Evolutionary conservation across 352 stramenopile species (phyloP), one percentile per base, ranked within the genome.

Genomic region (Plasmopara halstedii): DNA sequence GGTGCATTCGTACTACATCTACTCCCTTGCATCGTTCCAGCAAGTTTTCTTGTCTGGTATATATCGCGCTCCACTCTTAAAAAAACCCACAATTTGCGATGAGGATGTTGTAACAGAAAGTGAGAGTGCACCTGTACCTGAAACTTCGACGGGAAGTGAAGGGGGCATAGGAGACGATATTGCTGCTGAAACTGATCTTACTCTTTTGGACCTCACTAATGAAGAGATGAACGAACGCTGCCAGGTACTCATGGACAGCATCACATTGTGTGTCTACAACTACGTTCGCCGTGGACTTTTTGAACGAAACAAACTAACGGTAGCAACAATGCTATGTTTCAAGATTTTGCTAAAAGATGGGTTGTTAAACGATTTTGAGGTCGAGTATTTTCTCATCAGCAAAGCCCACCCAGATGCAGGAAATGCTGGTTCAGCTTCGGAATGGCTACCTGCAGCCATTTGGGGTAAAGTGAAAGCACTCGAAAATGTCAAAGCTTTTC

Each of bases 1-100:
- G 66, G 89, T 98, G 15, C 92, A 98, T 50, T 95, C 86, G 39
- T 98, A 97, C 70, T 98, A 98, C 63, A 97, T 98, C 52, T 98
- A 98, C 59, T 97, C 86, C 23, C 83, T 98, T 9, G 90, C 86
- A 17, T 93, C 90, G 2, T 98, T 98, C 79, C 93, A 97, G 46
- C 85, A 94, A 42, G 93, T 98, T 14, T 96, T 98, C 58, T 79
- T 97, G 34, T 94, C 92, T 22, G 94, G 88, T 19, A 98, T 98
- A 41, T 96, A 96, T 45, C 72, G 77, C 3, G 88, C 97, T 6
- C 86, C 88, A 1, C 53, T 83, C 41, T 67, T 53, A 18, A 76
- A 60, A 27, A 62, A 48, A 40, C 53, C 49, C 19, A 47, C 42
- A 18, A 62, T 19, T 0, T 55, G 45, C 14, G 49, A 53, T 18